Evolutionary conservation across 345 rosid genomes (phyloP).

Genomic region (Acer yangbiense): DNA sequence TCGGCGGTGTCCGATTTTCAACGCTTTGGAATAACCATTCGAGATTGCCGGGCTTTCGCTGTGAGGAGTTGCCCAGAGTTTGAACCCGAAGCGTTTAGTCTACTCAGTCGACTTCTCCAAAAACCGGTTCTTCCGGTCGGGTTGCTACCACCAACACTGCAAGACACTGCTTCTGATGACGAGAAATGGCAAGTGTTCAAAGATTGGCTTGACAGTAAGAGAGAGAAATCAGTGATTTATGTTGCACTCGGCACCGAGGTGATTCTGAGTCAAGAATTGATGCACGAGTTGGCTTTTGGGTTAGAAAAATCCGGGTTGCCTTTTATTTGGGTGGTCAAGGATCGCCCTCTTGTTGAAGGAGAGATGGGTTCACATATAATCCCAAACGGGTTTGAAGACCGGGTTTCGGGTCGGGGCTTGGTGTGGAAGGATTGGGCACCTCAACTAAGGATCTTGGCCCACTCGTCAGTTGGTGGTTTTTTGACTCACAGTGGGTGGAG

Average conservation of each 20-base stretch:
- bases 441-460: conserved; percentile 23
- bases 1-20: conserved; percentile 8
- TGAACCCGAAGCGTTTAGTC: conserved; percentile 17
- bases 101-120: conserved; percentile 8
- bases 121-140: conserved; percentile 8
- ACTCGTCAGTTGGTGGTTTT: conserved; percentile 33
- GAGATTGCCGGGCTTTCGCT: conserved; percentile 4
- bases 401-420: conserved; percentile 18
- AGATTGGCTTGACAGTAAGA: not conserved
- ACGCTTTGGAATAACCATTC: not conserved
- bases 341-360: not conserved
- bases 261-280: conserved; percentile 15
- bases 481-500: conserved; percentile 34
- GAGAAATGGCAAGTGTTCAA: conserved; percentile 6
- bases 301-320: conserved; percentile 25
- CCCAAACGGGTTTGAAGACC: conserved; percentile 14
- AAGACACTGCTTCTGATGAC: not conserved
- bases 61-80: conserved; percentile 24
- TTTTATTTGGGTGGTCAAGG: conserved; percentile 30
- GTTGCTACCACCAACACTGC: not conserved
- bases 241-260: conserved; percentile 27
- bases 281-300: conserved; percentile 29
- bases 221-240: conserved; percentile 9
- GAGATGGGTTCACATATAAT: not conserved
- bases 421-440: conserved; percentile 31